Evolutionary conservation across 768 basidiomycete species (phyloP).

Genomic region (Hemileccinum impolitum): DNA sequence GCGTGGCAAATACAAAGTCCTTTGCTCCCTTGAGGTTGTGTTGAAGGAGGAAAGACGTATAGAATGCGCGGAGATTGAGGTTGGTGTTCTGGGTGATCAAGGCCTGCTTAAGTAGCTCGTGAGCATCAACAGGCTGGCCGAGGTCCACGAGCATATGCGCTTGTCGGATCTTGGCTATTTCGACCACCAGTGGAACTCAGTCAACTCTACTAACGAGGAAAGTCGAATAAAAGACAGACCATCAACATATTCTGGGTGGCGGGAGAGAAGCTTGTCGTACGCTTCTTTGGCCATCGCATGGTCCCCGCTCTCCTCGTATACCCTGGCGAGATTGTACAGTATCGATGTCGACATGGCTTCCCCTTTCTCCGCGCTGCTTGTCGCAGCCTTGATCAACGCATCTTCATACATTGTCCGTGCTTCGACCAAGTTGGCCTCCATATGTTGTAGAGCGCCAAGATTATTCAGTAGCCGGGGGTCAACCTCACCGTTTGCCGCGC

Average conservation of each 20-base stretch:
- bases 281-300: conserved; percentile 73
- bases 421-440: conserved; percentile 56
- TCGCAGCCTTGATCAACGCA: conserved; percentile 59
- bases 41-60: conserved; percentile 89
- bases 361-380: conserved; percentile 42
- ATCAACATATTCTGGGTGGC: conserved; percentile 95
- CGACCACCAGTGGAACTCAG: conserved; percentile 15
- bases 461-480: conserved; percentile 80
- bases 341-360: conserved; percentile 80
- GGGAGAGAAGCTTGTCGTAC: conserved; percentile 80
- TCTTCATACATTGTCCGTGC: conserved; percentile 69
- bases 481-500: conserved; percentile 44
- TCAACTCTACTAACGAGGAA: background rate
- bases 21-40: conserved; percentile 71
- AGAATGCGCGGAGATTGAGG: conserved; percentile 87
- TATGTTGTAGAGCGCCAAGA: conserved; percentile 68
- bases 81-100: conserved; percentile 73
- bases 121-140: conserved; percentile 76
- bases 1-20: conserved; percentile 85
- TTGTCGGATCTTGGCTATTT: conserved; percentile 85
- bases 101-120: conserved; percentile 86
- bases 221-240: conserved; percentile 51
- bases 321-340: conserved; percentile 87
- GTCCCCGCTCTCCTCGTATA: conserved; percentile 84
- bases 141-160: conserved; percentile 72